Evolutionary conservation across 192 early-diverging fungal genomes (phyloP), one percentile per base, ranked within the genome.

Genomic region (Gonapodya prolifera): DNA sequence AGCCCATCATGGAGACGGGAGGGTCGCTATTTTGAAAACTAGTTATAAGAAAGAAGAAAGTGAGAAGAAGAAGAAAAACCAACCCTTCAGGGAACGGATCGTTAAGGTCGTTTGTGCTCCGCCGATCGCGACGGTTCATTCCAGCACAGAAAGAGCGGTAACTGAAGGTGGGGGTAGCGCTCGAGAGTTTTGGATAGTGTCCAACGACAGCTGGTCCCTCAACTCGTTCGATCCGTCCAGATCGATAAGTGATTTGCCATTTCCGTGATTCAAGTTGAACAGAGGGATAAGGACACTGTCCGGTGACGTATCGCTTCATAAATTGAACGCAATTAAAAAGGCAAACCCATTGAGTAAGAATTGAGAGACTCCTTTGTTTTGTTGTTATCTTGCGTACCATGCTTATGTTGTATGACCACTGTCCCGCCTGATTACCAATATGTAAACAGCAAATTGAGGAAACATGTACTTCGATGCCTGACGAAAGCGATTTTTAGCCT

Each of bases 181-280:
- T 2, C 8, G 28, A 18, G 31, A 73, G 71, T 8, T 73, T 18
- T 18, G 71, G 71, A 32, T 73, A 32, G 31, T 73, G 71, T 32
- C 71, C 71, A 32, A 73, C 71, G 28, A 73, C 71, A 29, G 71
- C 71, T 18, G 8, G 71, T 2, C 71, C 71, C 71, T 73, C 71
- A 32, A 73, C 71, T 13, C 28, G 18, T 29, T 73, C 71, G 2
- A 73, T 29, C 28, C 8, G 2, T 8, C 71, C 71, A 32, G 18
- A 30, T 18, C 71, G 71, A 32, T 73, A 73, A 29, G 28, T 13
- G 31, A 73, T 73, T 8, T 32, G 71, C 71, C 71, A 73, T 18
- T 32, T 18, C 18, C 71, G 71, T 13, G 71, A 73, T 29, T 73
- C 71, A 8, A 73, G 31, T 32, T 73, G 71, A 18, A 29, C 71